Evolutionary conservation across 805 yeast species (phyloP).

Genomic region (Cyberlindnera subsufficiens): DNA sequence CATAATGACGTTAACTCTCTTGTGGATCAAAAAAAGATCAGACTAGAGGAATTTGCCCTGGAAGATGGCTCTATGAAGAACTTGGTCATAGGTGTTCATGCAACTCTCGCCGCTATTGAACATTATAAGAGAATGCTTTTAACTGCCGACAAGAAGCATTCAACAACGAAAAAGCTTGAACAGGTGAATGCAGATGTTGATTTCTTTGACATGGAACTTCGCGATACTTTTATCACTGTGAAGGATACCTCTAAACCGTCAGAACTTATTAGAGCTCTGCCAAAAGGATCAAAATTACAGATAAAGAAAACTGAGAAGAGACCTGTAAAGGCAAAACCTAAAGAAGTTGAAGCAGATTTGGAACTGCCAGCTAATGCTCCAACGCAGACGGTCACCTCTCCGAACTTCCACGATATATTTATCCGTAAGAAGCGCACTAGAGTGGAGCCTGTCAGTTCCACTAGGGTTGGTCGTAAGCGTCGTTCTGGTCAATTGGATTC

Average conservation of each 20-base stretch:
- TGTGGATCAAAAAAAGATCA: slow-evolving; percentile 26
- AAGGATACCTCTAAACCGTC: background rate
- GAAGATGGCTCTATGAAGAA: slow-evolving; percentile 14
- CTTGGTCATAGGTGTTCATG: slow-evolving; percentile 23
- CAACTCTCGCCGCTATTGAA: slow-evolving; percentile 8
- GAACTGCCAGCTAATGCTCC: background rate
- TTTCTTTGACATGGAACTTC: slow-evolving; percentile 21
- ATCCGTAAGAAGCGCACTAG: background rate
- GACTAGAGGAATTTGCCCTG: slow-evolving; percentile 16
- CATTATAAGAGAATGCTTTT: background rate
- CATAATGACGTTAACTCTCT: slow-evolving; percentile 36
- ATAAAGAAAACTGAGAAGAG: slow-evolving; percentile 4
- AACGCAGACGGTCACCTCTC: background rate
- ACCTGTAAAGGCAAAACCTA: background rate
- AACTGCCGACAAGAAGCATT: background rate
- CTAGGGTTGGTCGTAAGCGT: slow-evolving; percentile 12
- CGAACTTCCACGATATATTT: background rate
- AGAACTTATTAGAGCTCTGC: background rate
- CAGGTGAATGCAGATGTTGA: slow-evolving; percentile 20
- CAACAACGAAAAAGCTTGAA: slow-evolving; percentile 3
- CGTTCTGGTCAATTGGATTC: slow-evolving; percentile 13
- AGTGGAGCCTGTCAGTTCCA: background rate
- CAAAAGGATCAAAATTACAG: background rate
- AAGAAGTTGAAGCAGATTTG: background rate
- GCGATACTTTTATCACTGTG: slow-evolving; percentile 12